A percentile compares a stretch with the other conserved stretches of the same genome.
phyloP scores from a whole-genome alignment of 2,329 filamentous ascomycete genomes.

The Botrytis fragariae region DNA sequence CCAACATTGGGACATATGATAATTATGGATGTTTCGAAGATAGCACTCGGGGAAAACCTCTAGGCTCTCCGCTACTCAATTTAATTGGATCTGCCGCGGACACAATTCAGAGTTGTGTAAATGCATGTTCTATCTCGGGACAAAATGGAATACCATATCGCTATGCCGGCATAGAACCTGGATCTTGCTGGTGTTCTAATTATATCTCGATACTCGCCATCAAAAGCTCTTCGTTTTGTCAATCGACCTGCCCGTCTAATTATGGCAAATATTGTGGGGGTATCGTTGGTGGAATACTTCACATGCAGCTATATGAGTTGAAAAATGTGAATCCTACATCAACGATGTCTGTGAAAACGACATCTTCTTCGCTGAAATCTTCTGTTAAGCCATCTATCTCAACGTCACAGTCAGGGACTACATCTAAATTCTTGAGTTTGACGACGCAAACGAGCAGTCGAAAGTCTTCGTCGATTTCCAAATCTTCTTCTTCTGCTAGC shows the following conservation, averaged over 20 bases:
- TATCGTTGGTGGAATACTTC: not conserved
- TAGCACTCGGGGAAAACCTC: not conserved
- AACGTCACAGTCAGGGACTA: not conserved
- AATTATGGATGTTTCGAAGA: constrained; percentile 8
- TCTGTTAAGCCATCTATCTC: not conserved
- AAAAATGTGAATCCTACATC: not conserved
- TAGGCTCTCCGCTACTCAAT: not conserved
- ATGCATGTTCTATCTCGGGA: not conserved
- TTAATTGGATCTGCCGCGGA: not conserved
- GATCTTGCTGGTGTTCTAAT: constrained; percentile 9
- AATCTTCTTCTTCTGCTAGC: not conserved
- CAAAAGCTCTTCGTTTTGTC: constrained; percentile 1
- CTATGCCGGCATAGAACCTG: constrained; percentile 11
- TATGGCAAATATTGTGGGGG: constrained; percentile 1
- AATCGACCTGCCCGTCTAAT: constrained; percentile 1
- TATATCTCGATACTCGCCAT: constrained; percentile 1
- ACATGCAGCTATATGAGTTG: constrained; percentile 14
- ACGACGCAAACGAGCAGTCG: not conserved
- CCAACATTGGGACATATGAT: not conserved
- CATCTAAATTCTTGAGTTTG: not conserved
- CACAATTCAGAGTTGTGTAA: constrained; percentile 11
- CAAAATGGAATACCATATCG: not conserved
- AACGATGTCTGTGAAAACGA: not conserved
- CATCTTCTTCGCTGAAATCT: not conserved
- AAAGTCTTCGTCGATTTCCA: not conserved